A percentile compares a stretch with the other conserved stretches of the same genome.
Conservation (phyloP, 352 stramenopile species). For the Phytopythium montanum region DNA sequence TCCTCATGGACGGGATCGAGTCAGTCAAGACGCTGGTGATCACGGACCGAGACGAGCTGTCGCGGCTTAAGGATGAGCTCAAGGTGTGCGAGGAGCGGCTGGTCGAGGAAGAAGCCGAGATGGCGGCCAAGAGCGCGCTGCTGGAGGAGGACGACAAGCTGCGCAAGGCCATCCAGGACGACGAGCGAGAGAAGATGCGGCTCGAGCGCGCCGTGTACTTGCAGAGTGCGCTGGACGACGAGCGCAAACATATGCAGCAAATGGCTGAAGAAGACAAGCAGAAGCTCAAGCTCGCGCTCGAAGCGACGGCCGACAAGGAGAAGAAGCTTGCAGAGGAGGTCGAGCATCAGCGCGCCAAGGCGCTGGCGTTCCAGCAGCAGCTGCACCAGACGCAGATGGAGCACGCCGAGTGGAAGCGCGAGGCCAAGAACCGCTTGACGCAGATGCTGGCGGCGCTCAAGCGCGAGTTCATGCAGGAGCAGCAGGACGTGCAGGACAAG, state of each 20-base stretch:
- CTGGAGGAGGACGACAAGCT: slow-evolving; percentile 78
- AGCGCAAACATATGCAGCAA: slow-evolving; percentile 49
- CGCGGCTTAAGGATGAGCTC: slow-evolving; percentile 55
- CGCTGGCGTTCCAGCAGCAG: slow-evolving; percentile 53
- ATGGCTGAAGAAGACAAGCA: slow-evolving; percentile 62
- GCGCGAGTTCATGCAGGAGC: slow-evolving; percentile 44
- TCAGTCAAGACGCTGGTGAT: slow-evolving; percentile 53
- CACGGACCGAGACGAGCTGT: slow-evolving; percentile 53
- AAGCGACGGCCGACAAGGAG: slow-evolving; percentile 65
- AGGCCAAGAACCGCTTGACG: slow-evolving; percentile 39
- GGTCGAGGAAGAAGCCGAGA: slow-evolving; percentile 70
- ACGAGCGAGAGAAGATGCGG: slow-evolving; percentile 83
- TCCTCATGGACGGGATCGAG: slow-evolving; percentile 63
- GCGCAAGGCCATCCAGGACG: slow-evolving; percentile 68
- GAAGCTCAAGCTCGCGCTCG: slow-evolving; percentile 35
- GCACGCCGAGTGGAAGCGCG: slow-evolving; percentile 49
- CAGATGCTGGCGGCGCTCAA: slow-evolving; percentile 50
- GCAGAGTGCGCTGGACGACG: slow-evolving; percentile 56
- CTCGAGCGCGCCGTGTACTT: slow-evolving; percentile 61
- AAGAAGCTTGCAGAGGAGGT: slow-evolving; percentile 78
- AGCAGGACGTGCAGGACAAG: slow-evolving; percentile 43
- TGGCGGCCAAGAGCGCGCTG: slow-evolving; percentile 67
- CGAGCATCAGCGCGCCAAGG: slow-evolving; percentile 45
- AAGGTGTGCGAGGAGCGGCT: slow-evolving; percentile 57
- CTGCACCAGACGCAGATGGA: slow-evolving; percentile 53